A percentile compares a stretch with the other conserved stretches of the same genome.
Evolutionary conservation across 352 stramenopile genomes (phyloP).

Genomic region (Aphanomyces stellatus): DNA sequence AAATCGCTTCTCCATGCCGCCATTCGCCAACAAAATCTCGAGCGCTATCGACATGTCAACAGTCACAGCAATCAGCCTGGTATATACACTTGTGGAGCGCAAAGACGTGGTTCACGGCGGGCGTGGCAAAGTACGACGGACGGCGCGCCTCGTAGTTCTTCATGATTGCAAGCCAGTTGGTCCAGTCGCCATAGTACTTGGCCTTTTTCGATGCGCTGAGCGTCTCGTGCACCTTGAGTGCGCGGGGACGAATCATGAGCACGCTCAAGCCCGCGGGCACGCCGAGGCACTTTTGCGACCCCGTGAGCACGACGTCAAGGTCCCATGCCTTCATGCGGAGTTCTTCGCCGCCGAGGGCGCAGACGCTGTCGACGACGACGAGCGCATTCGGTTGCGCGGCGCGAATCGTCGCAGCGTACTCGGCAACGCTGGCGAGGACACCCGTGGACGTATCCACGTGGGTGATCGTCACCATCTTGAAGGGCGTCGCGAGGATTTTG

Average conservation of each 20-base stretch:
- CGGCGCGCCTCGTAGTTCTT: slow-evolving; percentile 74
- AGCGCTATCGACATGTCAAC: slow-evolving; percentile 24
- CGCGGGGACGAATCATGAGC: slow-evolving; percentile 55
- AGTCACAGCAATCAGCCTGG: background rate
- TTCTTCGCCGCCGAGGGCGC: slow-evolving; percentile 56
- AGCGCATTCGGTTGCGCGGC: slow-evolving; percentile 50
- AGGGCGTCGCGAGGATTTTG: slow-evolving; percentile 33
- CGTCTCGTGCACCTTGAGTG: slow-evolving; percentile 52
- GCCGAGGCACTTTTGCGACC: slow-evolving; percentile 69
- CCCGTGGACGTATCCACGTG: slow-evolving; percentile 74
- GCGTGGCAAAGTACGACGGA: slow-evolving; percentile 68
- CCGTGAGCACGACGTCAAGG: slow-evolving; percentile 66
- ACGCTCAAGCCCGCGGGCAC: slow-evolving; percentile 60
- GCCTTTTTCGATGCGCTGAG: slow-evolving; percentile 32
- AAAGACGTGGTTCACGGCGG: slow-evolving; percentile 72
- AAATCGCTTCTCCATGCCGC: slow-evolving; percentile 72
- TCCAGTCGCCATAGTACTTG: slow-evolving; percentile 75
- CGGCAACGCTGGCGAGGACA: slow-evolving; percentile 50
- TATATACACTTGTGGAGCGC: slow-evolving; percentile 37
- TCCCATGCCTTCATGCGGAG: slow-evolving; percentile 78
- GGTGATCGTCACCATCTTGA: slow-evolving; percentile 67
- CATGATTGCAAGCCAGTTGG: slow-evolving; percentile 76
- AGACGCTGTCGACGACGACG: slow-evolving; percentile 63
- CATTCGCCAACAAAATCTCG: slow-evolving; percentile 60
- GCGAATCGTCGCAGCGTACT: slow-evolving; percentile 45